Percentiles rank a stretch among this genome's conserved stretches.
Evolutionary conservation across 1,284 basidiomycete species (phyloP).

Genomic region (Cystobasidiaceae sp.): DNA sequence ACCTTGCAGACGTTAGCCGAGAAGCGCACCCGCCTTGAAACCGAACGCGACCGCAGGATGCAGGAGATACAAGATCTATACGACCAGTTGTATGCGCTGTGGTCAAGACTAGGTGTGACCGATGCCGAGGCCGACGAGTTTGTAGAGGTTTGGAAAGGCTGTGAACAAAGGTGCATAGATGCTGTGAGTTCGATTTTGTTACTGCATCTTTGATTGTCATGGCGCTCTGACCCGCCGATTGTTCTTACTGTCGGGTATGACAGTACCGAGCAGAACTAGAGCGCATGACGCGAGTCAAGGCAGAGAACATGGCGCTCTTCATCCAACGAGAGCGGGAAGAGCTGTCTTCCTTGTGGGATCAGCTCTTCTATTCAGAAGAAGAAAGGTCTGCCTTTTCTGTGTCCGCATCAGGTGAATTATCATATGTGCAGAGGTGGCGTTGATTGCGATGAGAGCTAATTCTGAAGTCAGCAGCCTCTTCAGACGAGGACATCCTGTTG

Average conservation of each 20-base stretch:
- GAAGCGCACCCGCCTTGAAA: slow-evolving; percentile 52
- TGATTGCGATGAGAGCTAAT: too few species aligned
- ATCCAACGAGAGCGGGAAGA: slow-evolving; percentile 74
- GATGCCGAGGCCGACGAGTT: slow-evolving; percentile 73
- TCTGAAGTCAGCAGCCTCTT: background rate
- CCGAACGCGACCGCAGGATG: slow-evolving; percentile 63
- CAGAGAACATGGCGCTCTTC: slow-evolving; percentile 80
- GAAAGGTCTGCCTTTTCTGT: slow-evolving; percentile 55
- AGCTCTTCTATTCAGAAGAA: slow-evolving; percentile 74
- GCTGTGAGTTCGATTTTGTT: slow-evolving; percentile 47
- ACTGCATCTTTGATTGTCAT: background rate
- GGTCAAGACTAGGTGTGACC: slow-evolving; percentile 67
- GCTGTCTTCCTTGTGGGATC: slow-evolving; percentile 76
- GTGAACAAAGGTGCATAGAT: slow-evolving; percentile 63
- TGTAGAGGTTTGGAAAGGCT: slow-evolving; percentile 70
- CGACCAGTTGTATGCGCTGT: slow-evolving; percentile 73
- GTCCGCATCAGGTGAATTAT: background rate
- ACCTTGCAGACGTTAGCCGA: background rate
- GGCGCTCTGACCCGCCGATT: background rate
- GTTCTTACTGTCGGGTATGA: background rate
- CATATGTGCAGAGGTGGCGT: too few species aligned
- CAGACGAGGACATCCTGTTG: slow-evolving; percentile 71
- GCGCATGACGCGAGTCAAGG: slow-evolving; percentile 80
- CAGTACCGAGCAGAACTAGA: slow-evolving; percentile 83
- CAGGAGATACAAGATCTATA: slow-evolving; percentile 76